Evolutionary conservation across 768 basidiomycete species (phyloP).

Genomic region (Lentinula sp.): DNA sequence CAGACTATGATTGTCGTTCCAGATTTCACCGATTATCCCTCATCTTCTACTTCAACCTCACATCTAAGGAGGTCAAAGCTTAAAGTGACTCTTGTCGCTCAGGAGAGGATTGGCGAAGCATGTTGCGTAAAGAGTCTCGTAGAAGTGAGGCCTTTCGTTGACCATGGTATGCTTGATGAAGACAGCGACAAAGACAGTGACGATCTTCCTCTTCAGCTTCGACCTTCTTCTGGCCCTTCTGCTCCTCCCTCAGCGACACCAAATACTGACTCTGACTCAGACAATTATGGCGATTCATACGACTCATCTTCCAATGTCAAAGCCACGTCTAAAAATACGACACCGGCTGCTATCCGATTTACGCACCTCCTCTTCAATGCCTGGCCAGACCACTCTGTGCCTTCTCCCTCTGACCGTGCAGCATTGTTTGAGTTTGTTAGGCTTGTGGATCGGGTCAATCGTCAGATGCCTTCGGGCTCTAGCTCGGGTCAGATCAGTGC

Average conservation of each 20-base stretch:
- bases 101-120: constrained; percentile 42
- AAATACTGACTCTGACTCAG: not conserved
- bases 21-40: constrained; percentile 22
- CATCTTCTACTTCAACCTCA: constrained; percentile 14
- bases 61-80: constrained; percentile 19
- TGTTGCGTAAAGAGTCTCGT: constrained; percentile 59
- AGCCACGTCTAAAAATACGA: not conserved
- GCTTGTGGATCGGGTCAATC: constrained; percentile 61
- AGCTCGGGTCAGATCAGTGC: constrained; percentile 7
- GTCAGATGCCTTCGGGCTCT: constrained; percentile 29
- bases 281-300: constrained; percentile 20
- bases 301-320: constrained; percentile 7
- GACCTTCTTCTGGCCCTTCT: not conserved
- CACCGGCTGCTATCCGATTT: constrained; percentile 25
- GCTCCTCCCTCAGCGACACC: not conserved
- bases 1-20: constrained; percentile 41
- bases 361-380: constrained; percentile 67
- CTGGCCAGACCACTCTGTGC: constrained; percentile 89
- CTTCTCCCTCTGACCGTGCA: constrained; percentile 49
- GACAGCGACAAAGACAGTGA: not conserved
- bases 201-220: not conserved
- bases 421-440: constrained; percentile 55
- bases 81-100: constrained; percentile 50
- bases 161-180: constrained; percentile 1
- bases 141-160: constrained; percentile 20